phyloP scores from a whole-genome alignment of 2,329 filamentous ascomycete genomes.

The Sporothrix protearum region DNA sequence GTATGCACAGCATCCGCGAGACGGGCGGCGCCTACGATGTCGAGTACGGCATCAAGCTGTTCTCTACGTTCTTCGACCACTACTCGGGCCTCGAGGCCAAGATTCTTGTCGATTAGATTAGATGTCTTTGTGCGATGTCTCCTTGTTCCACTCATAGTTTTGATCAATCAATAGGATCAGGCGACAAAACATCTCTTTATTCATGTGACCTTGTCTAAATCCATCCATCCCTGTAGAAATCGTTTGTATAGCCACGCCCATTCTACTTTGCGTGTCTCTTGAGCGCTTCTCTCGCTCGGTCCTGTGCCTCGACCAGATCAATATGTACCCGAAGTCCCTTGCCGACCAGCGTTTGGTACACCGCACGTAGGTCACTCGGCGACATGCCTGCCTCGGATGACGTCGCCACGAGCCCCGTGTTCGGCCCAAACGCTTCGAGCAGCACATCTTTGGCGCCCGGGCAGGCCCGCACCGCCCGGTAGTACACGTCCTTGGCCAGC shows the following conservation, averaged over 20 bases:
- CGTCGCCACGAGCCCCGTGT: conserved; percentile 18
- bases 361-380: conserved; percentile 47
- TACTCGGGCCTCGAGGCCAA: conserved; percentile 79
- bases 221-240: background rate
- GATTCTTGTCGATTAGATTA: conserved; percentile 71
- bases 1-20: conserved; percentile 96
- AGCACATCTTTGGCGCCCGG: conserved; percentile 50
- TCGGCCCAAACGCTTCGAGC: conserved; percentile 47
- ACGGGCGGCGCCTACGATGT: conserved; percentile 86
- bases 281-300: conserved; percentile 14
- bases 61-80: conserved; percentile 79
- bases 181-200: background rate
- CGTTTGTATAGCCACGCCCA: background rate
- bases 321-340: conserved; percentile 30
- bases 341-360: conserved; percentile 32
- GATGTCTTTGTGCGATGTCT: background rate
- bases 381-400: conserved; percentile 45
- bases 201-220: background rate
- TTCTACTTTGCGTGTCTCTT: background rate
- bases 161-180: background rate
- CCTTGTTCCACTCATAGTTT: background rate
- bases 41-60: conserved; percentile 77
- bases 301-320: conserved; percentile 26
- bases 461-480: conserved; percentile 46
- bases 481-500: conserved; percentile 47